These are phyloP conservation scores for Podaxis sp. DNA, from an alignment of 768 basidiomycete genomes.

Conservation along the genomic window DNA sequence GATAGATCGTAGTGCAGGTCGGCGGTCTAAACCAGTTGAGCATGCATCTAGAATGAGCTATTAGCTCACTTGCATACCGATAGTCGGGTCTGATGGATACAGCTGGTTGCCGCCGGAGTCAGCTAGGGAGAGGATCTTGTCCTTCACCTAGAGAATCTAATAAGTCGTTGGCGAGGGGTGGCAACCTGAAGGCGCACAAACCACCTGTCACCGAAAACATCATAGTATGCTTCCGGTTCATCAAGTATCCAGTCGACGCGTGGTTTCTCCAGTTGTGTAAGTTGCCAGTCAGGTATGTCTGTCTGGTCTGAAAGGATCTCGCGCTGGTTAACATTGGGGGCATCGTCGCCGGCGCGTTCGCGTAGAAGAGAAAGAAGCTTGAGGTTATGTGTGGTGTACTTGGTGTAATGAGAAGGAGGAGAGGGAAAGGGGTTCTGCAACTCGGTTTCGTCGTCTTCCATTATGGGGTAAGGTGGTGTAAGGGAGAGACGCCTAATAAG, in stretches of 20 bases:
- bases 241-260: slow-evolving; percentile 90
- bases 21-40: slow-evolving; percentile 55
- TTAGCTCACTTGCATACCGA: slow-evolving; percentile 43
- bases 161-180: slow-evolving; percentile 11
- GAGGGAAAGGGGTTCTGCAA: slow-evolving; percentile 88
- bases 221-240: slow-evolving; percentile 70
- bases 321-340: slow-evolving; percentile 50
- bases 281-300: slow-evolving; percentile 77
- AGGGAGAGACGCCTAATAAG: slow-evolving; percentile 15
- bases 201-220: slow-evolving; percentile 87
- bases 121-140: slow-evolving; percentile 77
- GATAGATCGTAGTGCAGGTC: slow-evolving; percentile 69
- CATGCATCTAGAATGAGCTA: background rate
- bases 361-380: slow-evolving; percentile 61
- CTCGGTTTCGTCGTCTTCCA: slow-evolving; percentile 76
- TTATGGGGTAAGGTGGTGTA: slow-evolving; percentile 23
- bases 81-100: slow-evolving; percentile 70
- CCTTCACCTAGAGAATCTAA: slow-evolving; percentile 60
- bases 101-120: slow-evolving; percentile 81
- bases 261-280: slow-evolving; percentile 79
- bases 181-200: slow-evolving; percentile 55
- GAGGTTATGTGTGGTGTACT: slow-evolving; percentile 76
- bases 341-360: slow-evolving; percentile 46
- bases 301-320: slow-evolving; percentile 67
- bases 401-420: slow-evolving; percentile 81